A percentile compares a stretch with the other conserved stretches of the same genome.
Evolutionary conservation across 2,329 filamentous ascomycete genomes (phyloP).

Genomic region (Daldinia eschscholtzii): DNA sequence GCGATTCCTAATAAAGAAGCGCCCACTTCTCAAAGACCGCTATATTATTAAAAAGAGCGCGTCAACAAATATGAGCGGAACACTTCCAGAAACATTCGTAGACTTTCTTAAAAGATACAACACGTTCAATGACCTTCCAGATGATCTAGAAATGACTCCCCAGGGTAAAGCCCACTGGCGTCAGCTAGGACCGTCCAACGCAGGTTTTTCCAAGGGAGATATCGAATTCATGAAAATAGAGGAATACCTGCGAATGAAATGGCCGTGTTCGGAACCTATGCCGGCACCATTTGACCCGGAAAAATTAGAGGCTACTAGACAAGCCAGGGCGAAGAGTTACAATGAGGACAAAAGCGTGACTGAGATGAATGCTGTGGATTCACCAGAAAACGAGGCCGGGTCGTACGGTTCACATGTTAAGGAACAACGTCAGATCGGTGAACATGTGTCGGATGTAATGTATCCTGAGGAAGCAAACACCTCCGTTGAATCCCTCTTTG

Average conservation of each 20-base stretch:
- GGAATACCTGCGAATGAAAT: slow-evolving; percentile 29
- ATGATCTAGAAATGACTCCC: not conserved
- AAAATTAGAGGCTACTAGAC: slow-evolving; percentile 14
- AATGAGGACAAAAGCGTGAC: not conserved
- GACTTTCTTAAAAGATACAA: slow-evolving; percentile 5
- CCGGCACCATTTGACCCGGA: slow-evolving; percentile 30
- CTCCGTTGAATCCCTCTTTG: slow-evolving; percentile 1
- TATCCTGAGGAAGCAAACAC: not conserved
- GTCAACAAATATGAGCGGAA: slow-evolving; percentile 1
- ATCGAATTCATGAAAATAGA: slow-evolving; percentile 3
- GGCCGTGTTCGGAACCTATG: slow-evolving; percentile 30
- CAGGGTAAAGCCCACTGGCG: slow-evolving; percentile 16
- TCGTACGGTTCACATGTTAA: not conserved
- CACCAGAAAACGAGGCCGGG: not conserved
- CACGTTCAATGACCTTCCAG: slow-evolving; percentile 15
- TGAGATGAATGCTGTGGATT: not conserved
- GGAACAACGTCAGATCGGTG: not conserved
- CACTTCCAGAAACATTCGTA: not conserved
- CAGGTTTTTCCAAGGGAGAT: not conserved
- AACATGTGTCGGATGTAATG: not conserved
- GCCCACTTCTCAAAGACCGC: not conserved
- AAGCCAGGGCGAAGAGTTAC: not conserved
- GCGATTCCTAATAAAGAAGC: not conserved
- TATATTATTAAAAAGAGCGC: not conserved
- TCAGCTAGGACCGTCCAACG: not conserved